Evolutionary conservation across 805 yeast species (phyloP).

Genomic region (Monosporozyma unispora): DNA sequence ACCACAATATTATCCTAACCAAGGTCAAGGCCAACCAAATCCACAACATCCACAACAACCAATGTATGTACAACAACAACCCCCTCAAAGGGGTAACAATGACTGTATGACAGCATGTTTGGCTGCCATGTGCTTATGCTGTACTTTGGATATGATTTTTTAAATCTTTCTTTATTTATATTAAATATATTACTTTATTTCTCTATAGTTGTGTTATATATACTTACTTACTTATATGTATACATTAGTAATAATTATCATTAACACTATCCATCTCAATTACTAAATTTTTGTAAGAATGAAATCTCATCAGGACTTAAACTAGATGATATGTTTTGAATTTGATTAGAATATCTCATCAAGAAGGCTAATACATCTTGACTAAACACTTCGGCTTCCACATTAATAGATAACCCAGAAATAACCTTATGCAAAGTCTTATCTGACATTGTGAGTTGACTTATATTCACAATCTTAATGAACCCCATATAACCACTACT

Average conservation of each 20-base stretch:
- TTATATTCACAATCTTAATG: constrained; percentile 47
- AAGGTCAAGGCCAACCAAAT: constrained; percentile 34
- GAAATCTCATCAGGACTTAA: constrained; percentile 17
- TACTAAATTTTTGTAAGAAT: constrained; percentile 22
- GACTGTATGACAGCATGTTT: constrained; percentile 46
- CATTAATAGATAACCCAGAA: constrained; percentile 22
- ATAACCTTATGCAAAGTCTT: constrained; percentile 20
- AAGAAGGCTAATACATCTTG: constrained; percentile 24
- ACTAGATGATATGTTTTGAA: constrained; percentile 12
- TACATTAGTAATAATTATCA: too few relatives aligned
- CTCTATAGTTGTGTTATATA: not conserved
- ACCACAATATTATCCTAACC: constrained; percentile 35
- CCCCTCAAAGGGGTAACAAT: constrained; percentile 29
- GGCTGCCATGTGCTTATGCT: constrained; percentile 48
- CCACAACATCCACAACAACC: constrained; percentile 43
- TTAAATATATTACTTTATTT: not conserved
- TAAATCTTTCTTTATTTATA: constrained; percentile 13
- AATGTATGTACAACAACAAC: constrained; percentile 44
- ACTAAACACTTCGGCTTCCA: constrained; percentile 23
- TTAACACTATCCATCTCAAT: too few relatives aligned
- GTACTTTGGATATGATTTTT: constrained; percentile 44
- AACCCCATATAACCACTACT: constrained; percentile 82
- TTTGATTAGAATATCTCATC: constrained; percentile 15
- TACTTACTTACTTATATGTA: not conserved
- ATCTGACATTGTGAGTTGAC: constrained; percentile 14